Conservation (phyloP, 148 eudicot genomes). For the Vaccinium myrtillus region DNA sequence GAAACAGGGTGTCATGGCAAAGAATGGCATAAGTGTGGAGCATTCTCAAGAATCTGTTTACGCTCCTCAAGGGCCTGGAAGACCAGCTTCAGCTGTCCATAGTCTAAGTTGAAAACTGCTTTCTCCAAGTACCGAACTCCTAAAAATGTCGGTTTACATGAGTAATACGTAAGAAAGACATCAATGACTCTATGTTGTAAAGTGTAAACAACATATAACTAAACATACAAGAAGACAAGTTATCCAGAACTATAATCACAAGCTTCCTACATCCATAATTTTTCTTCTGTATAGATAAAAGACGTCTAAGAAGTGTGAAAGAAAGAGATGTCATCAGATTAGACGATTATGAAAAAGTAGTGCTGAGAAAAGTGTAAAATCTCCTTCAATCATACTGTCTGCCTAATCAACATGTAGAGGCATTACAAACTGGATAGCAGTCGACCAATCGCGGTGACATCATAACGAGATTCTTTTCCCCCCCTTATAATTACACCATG, state of each 20-base stretch:
- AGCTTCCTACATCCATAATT: neutral
- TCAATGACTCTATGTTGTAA: neutral
- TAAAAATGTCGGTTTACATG: constrained; percentile 25
- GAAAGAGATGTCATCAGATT: neutral
- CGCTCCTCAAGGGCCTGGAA: constrained; percentile 97
- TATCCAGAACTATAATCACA: neutral
- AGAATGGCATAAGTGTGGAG: constrained; percentile 92
- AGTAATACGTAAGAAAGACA: neutral
- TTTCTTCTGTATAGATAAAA: neutral
- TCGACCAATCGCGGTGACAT: neutral
- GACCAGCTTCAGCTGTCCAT: constrained; percentile 92
- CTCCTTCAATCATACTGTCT: neutral
- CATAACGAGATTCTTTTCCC: neutral
- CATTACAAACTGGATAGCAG: neutral
- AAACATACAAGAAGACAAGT: neutral
- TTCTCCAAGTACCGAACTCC: constrained; percentile 98
- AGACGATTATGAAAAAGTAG: neutral
- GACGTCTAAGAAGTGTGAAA: neutral
- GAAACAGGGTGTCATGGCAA: constrained; percentile 98
- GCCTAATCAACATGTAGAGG: neutral
- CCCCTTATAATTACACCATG: neutral
- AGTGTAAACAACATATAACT: neutral
- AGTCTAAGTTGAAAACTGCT: constrained; percentile 90
- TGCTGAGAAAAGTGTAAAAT: neutral
- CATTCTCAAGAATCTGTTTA: constrained; percentile 88